These are phyloP conservation scores for Penicillium janthinellum DNA, from an alignment of 2,329 filamentous ascomycete species.

Conservation along the genomic window DNA sequence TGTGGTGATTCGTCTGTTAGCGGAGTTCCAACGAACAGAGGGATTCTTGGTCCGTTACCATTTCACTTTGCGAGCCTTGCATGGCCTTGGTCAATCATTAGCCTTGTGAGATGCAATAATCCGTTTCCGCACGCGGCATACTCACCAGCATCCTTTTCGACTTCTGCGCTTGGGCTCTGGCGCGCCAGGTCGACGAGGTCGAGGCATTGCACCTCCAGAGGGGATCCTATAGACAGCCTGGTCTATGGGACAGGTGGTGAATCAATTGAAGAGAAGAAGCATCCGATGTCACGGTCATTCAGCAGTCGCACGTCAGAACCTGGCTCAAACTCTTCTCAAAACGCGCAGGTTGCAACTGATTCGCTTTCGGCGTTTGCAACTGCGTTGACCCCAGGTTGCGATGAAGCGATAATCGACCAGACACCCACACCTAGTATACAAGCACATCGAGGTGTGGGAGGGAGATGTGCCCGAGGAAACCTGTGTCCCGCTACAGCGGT, in stretches of 20 bases:
- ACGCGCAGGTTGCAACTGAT: constrained; percentile 11
- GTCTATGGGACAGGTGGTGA: background rate
- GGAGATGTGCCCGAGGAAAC: constrained; percentile 22
- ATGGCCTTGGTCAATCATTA: constrained; percentile 59
- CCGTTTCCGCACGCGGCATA: background rate
- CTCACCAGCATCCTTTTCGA: constrained; percentile 69
- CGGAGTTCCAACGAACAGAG: background rate
- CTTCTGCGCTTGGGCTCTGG: constrained; percentile 68
- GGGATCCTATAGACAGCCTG: background rate
- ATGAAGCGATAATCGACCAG: constrained; percentile 41
- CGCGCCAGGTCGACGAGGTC: constrained; percentile 65
- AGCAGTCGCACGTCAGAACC: background rate
- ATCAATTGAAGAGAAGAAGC: constrained; percentile 12
- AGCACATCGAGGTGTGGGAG: constrained; percentile 39
- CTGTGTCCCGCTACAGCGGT: constrained; percentile 13
- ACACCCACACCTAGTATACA: constrained; percentile 37
- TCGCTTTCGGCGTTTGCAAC: constrained; percentile 31
- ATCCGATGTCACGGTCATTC: background rate
- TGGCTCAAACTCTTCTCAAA: constrained; percentile 9
- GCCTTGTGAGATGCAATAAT: background rate
- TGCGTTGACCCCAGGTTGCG: constrained; percentile 37
- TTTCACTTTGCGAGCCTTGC: constrained; percentile 77
- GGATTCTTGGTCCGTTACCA: constrained; percentile 51
- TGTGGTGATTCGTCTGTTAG: constrained; percentile 26
- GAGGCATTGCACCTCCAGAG: constrained; percentile 54